Conservation (phyloP, 441 rosid species). For the Dalechampia spathulata region DNA sequence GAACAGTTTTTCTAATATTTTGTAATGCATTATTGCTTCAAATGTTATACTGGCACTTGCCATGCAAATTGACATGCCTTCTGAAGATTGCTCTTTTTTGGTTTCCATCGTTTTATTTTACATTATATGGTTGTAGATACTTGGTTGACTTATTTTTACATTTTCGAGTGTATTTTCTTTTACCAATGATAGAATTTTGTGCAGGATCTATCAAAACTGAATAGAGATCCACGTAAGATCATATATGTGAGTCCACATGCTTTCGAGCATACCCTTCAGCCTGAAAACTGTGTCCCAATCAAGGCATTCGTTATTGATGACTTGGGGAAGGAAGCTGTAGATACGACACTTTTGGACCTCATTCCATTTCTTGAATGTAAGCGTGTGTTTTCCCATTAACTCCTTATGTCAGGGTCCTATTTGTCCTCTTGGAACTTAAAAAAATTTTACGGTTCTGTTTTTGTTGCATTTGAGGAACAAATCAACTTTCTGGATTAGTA, state of each 20-base stretch:
- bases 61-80: background rate
- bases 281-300: constrained; percentile 72
- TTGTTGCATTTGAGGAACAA: background rate
- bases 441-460: background rate
- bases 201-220: constrained; percentile 94
- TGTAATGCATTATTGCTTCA: background rate
- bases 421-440: background rate
- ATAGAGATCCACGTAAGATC: constrained; percentile 74
- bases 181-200: no score
- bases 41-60: background rate
- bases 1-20: background rate
- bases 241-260: constrained; percentile 79
- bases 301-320: constrained; percentile 66
- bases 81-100: background rate
- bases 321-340: constrained; percentile 29
- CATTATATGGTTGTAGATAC: background rate
- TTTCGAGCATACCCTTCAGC: constrained; percentile 73
- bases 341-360: constrained; percentile 85
- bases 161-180: background rate
- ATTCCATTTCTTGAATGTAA: constrained; percentile 97
- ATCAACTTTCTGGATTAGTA: background rate
- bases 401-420: background rate
- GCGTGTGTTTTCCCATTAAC: constrained; percentile 14
- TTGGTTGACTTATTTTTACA: background rate
- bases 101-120: background rate